Conservation (phyloP, 352 stramenopile species). For the Thraustochytrium sp. region DNA sequence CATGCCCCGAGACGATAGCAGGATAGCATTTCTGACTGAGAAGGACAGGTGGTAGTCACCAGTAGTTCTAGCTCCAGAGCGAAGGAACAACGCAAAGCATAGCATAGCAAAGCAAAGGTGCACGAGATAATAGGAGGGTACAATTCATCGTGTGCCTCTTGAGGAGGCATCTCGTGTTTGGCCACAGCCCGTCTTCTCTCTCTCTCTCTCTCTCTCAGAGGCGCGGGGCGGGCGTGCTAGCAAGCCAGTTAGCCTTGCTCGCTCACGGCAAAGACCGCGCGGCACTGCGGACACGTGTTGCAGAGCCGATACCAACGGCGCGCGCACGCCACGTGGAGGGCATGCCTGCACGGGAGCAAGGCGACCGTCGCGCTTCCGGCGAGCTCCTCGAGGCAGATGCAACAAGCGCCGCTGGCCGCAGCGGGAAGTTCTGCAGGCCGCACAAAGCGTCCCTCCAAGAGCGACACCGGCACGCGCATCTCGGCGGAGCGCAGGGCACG, state of each 20-base stretch:
- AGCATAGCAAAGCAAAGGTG: not conserved
- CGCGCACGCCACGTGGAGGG: not conserved
- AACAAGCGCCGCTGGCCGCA: not conserved
- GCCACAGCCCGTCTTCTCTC: not conserved
- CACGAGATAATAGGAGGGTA: not conserved
- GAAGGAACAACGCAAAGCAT: too few relatives aligned
- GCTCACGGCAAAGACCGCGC: not conserved
- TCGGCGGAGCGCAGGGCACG: not conserved
- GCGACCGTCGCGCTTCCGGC: not conserved
- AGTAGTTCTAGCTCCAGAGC: too few relatives aligned
- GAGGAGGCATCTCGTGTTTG: not conserved
- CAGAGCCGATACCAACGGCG: not conserved
- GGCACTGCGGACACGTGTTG: conserved; percentile 8
- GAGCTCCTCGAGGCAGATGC: not conserved
- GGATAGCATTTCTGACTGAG: not conserved
- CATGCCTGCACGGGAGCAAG: not conserved
- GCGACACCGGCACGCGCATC: not conserved
- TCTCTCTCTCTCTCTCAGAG: not conserved
- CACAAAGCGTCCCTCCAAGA: not conserved
- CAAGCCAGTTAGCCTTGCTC: not conserved
- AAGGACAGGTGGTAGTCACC: too few relatives aligned
- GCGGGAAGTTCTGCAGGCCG: not conserved
- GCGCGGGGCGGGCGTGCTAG: not conserved
- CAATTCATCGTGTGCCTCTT: not conserved
- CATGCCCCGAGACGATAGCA: not conserved